Base-by-base conservation (phyloP, 2,329 filamentous ascomycete genomes). In the Myriosclerotinia scirpicola region DNA sequence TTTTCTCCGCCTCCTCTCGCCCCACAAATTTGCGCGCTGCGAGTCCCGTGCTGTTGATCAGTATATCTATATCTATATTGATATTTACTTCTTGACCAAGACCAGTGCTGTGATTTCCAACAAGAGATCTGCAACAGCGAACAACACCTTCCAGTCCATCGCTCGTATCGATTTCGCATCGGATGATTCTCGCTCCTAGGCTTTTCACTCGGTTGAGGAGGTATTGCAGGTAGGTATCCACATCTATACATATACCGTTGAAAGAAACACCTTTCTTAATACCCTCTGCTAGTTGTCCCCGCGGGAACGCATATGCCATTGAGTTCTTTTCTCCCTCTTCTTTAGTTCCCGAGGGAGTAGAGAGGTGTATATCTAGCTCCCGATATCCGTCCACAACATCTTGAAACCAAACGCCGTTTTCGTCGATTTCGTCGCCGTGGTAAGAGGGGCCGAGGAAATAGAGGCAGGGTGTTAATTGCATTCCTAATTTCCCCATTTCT, bases 31-130 rank as follows among this genome's bases (percentile, higher is more conserved):
- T 69, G 42, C 67, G 67, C 2, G 81, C 80, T 5, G 74, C 75
- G 3, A 83, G 71, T 9, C 81, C 81, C 1, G 78, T 79, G 44
- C 77, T 78, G 66, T 83, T 83, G 42, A 83, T 71, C 54, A 80
- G 77, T 0, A 76, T 73, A 20, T 65, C 34, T 8, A 69, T 22
- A 2, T 65, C 40, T 3, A n/a, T n/a, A n/a, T n/a, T n/a, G n/a
- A n/a, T n/a, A n/a, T n/a, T n/a, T n/a, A n/a, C n/a, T n/a, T n/a
- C n/a, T n/a, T n/a, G n/a, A n/a, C n/a, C n/a, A n/a, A n/a, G n/a
- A n/a, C n/a, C n/a, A n/a, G n/a, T n/a, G n/a, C n/a, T n/a, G n/a
- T n/a, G n/a, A n/a, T n/a, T n/a, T n/a, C n/a, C n/a, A n/a, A n/a
- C n/a, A n/a, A n/a, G n/a, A n/a, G n/a, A n/a, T n/a, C n/a, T n/a